Evolutionary conservation across 257 asterid genomes (phyloP).

Genomic region (Solanum acaule): DNA sequence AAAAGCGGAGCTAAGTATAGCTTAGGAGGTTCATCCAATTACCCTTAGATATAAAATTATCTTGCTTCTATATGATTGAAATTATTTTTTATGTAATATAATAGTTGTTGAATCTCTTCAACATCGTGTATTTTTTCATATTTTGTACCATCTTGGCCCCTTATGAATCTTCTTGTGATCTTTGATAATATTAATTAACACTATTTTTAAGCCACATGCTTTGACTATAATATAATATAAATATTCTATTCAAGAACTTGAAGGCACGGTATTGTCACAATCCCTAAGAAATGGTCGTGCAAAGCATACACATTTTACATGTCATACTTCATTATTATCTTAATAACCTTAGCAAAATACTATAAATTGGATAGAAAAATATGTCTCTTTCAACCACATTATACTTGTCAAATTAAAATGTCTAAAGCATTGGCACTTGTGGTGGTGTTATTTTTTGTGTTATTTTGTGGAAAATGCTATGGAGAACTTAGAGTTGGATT

Average conservation of each 20-base stretch:
- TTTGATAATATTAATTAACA: background rate
- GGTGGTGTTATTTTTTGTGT: background rate
- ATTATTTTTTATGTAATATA: rapidly evolving
- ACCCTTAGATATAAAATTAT: background rate
- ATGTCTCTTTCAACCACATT: background rate
- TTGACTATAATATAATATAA: background rate
- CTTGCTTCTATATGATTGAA: rapidly evolving
- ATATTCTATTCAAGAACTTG: background rate
- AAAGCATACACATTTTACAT: background rate
- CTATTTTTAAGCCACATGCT: background rate
- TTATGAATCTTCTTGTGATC: background rate
- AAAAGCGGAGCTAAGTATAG: background rate
- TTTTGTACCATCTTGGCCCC: background rate
- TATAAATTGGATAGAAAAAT: background rate
- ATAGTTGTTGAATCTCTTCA: too few relatives aligned
- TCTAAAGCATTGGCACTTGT: background rate
- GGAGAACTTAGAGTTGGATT: slow-evolving; percentile 23
- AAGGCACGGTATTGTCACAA: background rate
- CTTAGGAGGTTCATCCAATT: background rate
- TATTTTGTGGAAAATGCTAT: background rate
- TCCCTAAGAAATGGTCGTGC: background rate
- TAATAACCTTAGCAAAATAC: background rate
- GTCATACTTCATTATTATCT: background rate
- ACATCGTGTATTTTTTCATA: too few relatives aligned
- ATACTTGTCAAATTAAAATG: background rate